Base-by-base conservation (phyloP, 805 yeast genomes). In the Metschnikowia lachancei region DNA sequence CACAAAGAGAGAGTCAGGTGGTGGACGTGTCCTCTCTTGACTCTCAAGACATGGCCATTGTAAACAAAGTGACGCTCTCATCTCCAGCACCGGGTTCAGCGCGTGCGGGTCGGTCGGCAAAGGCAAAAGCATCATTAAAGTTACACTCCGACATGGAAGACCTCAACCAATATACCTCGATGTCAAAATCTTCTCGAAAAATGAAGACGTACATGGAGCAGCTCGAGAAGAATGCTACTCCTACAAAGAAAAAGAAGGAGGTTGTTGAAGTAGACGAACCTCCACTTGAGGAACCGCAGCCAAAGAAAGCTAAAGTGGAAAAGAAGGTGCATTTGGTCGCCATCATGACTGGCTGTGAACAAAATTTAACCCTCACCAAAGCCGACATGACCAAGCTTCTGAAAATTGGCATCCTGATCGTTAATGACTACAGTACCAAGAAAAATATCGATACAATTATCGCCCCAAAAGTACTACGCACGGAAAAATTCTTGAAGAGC, bases 401-500 rank as follows among this genome's bases (percentile, higher is more conserved):
- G 14, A 64, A 64, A n/a, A 57, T 81, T 10, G 96, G 96, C 0
- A 76, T 91, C 26, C 65, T 66, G 20, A 65, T 86, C 2, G 62
- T 69, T 14, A 65, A 72, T 12, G 78, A 75, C 3, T 70, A 70
- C 8, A 34, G 32, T 22, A 50, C 77, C 6, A 72, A 70, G 39
- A 63, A 74, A 36, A 41, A 42, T 9, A 56, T 61, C 43, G 78
- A 80, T 56, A 64, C 79, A 0, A 65, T 86, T 10, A 78, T 91
- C 10, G 91, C 97, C 0, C 96, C 97, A 1, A 81, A 81, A 50
- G 74, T 85, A n/a, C 61, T 86, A 56, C 72, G 97, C 53, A 92
- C 98, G 0, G 96, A 86, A 47, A 94, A 92, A 65, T 91, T 92
- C 58, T 72, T 92, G 44, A 76, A 78, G 36, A 81, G 90, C 17